phyloP scores from a whole-genome alignment of 2,329 filamentous ascomycete genomes.

The Aspergillus proliferans region DNA sequence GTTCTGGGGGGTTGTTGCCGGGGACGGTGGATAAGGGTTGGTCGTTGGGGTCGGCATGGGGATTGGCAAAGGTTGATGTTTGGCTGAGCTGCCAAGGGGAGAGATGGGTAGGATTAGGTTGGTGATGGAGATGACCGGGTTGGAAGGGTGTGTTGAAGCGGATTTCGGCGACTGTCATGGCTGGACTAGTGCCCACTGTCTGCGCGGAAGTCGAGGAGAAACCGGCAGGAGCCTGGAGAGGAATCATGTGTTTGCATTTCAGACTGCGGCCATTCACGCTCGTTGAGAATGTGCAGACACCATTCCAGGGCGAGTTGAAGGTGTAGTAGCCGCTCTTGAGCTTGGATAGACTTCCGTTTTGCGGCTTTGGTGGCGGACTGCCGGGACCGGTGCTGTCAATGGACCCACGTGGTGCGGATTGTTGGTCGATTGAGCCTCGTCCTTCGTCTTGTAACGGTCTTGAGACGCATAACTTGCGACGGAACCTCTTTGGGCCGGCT shows the following conservation, averaged over 20 bases:
- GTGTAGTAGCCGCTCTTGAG: slow-evolving; percentile 52
- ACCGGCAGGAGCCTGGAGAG: slow-evolving; percentile 11
- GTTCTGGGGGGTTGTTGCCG: background rate
- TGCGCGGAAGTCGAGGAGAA: slow-evolving; percentile 17
- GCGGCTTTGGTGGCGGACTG: slow-evolving; percentile 8
- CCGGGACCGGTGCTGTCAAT: slow-evolving; percentile 7
- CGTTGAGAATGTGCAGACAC: slow-evolving; percentile 77
- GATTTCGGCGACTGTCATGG: slow-evolving; percentile 67
- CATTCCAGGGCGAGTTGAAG: slow-evolving; percentile 81
- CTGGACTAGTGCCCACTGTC: slow-evolving; percentile 20
- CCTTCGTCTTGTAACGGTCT: slow-evolving; percentile 17
- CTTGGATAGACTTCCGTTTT: slow-evolving; percentile 15
- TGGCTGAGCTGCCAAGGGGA: slow-evolving; percentile 18
- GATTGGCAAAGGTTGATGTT: slow-evolving; percentile 11
- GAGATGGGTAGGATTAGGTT: slow-evolving; percentile 15
- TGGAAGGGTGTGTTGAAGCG: slow-evolving; percentile 77
- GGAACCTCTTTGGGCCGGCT: slow-evolving; percentile 23
- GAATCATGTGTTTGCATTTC: slow-evolving; percentile 66
- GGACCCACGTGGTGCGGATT: slow-evolving; percentile 9
- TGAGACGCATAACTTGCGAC: slow-evolving; percentile 28
- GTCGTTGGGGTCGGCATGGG: slow-evolving; percentile 3
- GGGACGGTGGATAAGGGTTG: background rate
- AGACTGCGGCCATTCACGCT: slow-evolving; percentile 68
- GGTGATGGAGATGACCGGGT: slow-evolving; percentile 26
- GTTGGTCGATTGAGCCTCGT: slow-evolving; percentile 13